Base-by-base conservation (phyloP, 2,329 filamentous ascomycete species). In the Alternaria triticimaculans region DNA sequence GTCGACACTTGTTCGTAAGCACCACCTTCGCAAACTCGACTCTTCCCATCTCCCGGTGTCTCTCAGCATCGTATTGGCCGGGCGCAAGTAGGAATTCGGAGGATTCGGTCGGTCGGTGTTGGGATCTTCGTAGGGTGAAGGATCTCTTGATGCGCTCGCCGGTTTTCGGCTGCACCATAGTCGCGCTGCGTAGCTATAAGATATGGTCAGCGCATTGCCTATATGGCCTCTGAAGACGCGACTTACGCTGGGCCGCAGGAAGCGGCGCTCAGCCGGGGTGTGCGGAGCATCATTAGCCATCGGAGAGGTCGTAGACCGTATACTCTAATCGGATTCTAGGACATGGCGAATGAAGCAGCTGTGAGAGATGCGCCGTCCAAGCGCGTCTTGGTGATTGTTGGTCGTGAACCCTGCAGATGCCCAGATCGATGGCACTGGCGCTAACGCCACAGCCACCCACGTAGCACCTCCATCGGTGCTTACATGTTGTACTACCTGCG, bases 121-220 rank as follows among this genome's bases (percentile, higher is more conserved):
- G 60, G 23, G 72, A 58, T 71, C 76, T 69, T 72, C 91, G 90
- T 26, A 97, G 84, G 21, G 91, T 95, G 72, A 97, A 93, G 65
- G 90, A 87, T 66, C 92, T 91, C 75, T 89, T 91, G 50, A 93
- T 87, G 67, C 94, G 92, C 80, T 97, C 92, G 73, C 95, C 94
- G 3, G 94, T 97, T 63, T 87, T 85, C 8, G 95, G 94, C 58
- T 97, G 87, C 71, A 98, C 91, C 79, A 96, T 94, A 48, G 93
- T 96, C 69, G 92, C 92, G 77, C 95, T 92, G 70, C 91, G 90
- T 65, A 96, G 85, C 86, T 94, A 72, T 59, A 41, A 45, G 8
- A 6, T 61, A 7, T 57, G 59, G 73, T 79, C 28, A 77, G 72
- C 63, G 60, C 49, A 61, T 37, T 21, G 45, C 41, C 41, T 18